These are phyloP conservation scores for Myxozyma mucilagina DNA, from an alignment of 805 yeast species.

Conservation along the genomic window DNA sequence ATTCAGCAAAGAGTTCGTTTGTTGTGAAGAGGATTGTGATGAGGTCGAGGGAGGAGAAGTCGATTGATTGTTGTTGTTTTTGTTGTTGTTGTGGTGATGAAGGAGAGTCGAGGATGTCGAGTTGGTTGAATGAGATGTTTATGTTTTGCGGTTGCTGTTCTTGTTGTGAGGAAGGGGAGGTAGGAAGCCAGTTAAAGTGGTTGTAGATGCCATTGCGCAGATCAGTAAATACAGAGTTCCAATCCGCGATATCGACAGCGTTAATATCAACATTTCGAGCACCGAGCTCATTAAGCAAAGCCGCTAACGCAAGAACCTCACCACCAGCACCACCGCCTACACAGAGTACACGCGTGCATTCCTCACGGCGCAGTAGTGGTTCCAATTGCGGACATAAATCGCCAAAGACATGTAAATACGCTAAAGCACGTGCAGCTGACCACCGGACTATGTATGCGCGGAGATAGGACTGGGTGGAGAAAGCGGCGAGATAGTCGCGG, in stretches of 20 bases:
- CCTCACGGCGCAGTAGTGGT: background rate
- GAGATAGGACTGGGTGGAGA: constrained; percentile 55
- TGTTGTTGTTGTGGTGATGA: background rate
- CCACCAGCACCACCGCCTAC: constrained; percentile 93
- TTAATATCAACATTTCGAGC: constrained; percentile 47
- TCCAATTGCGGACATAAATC: constrained; percentile 23
- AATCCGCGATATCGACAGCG: constrained; percentile 76
- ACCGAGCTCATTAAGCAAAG: constrained; percentile 50
- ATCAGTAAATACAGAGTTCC: constrained; percentile 57
- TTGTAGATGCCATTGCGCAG: constrained; percentile 16
- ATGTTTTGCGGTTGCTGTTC: background rate
- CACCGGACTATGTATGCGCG: constrained; percentile 80
- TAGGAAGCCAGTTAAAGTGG: background rate
- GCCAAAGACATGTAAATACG: constrained; percentile 67
- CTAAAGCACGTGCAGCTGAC: constrained; percentile 80
- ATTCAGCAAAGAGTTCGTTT: constrained; percentile 76
- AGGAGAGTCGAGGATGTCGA: constrained; percentile 30
- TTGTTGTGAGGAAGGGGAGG: too few relatives aligned
- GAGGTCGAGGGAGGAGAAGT: constrained; percentile 43
- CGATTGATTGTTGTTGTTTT: background rate
- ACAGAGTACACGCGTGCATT: constrained; percentile 49
- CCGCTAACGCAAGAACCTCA: constrained; percentile 65
- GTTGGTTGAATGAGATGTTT: constrained; percentile 16
- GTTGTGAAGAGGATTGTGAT: constrained; percentile 82
- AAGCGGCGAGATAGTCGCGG: constrained; percentile 70